A percentile compares a stretch with the other conserved stretches of the same genome.
phyloP scores from a whole-genome alignment of 2,329 filamentous ascomycete genomes.

The Fusarium torulosum region DNA sequence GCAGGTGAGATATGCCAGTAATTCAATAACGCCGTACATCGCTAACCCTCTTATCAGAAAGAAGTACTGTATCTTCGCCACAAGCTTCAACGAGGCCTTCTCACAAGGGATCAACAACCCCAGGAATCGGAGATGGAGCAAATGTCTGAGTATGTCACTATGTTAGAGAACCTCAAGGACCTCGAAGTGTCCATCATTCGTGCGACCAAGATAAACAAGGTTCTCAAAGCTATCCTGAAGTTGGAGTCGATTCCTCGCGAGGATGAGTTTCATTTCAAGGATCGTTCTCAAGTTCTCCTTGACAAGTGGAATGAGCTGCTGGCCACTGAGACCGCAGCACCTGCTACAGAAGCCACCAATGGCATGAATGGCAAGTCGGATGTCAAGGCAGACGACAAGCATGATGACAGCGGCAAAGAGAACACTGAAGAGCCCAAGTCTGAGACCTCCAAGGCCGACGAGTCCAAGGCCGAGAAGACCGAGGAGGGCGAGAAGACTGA shows the following conservation, averaged over 20 bases:
- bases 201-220: slow-evolving; percentile 97
- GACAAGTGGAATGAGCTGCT: slow-evolving; percentile 90
- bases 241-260: slow-evolving; percentile 87
- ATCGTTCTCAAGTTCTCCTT: slow-evolving; percentile 82
- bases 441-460: slow-evolving; percentile 49
- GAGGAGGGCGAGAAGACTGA: slow-evolving; percentile 41
- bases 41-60: slow-evolving; percentile 63
- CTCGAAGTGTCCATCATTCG: slow-evolving; percentile 92
- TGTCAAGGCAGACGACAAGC: slow-evolving; percentile 57
- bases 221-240: slow-evolving; percentile 94
- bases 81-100: slow-evolving; percentile 92
- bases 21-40: not conserved
- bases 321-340: slow-evolving; percentile 65
- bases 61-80: slow-evolving; percentile 94
- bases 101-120: slow-evolving; percentile 86
- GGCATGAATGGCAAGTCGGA: slow-evolving; percentile 62
- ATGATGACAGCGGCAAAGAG: slow-evolving; percentile 56
- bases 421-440: slow-evolving; percentile 55
- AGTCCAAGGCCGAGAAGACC: slow-evolving; percentile 47
- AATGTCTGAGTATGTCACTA: slow-evolving; percentile 82
- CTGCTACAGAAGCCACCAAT: slow-evolving; percentile 57
- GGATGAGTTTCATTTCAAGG: slow-evolving; percentile 89
- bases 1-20: slow-evolving; percentile 60
- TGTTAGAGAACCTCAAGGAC: slow-evolving; percentile 83
- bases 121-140: slow-evolving; percentile 85